Evolutionary conservation across 2,329 filamentous ascomycete genomes (phyloP).

Genomic region (Stachybotrys chlorohalonatus): DNA sequence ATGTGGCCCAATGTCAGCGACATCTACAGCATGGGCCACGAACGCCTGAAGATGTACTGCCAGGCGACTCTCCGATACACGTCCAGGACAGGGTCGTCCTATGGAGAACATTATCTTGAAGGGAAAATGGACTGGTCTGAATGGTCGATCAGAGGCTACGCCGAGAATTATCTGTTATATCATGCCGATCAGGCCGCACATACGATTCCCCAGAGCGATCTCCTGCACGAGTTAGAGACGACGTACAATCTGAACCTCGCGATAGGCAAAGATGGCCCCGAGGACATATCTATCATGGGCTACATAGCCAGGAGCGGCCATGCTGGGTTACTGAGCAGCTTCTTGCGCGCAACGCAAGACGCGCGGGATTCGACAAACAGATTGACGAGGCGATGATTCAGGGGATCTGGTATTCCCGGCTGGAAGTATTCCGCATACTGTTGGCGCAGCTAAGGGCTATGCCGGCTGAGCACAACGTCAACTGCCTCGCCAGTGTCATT

Average conservation of each 20-base stretch:
- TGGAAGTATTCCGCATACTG: neutral
- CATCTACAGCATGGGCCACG: slow-evolving; percentile 26
- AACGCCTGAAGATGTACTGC: slow-evolving; percentile 35
- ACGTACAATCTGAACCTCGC: neutral
- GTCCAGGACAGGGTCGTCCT: neutral
- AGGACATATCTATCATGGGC: neutral
- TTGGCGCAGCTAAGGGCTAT: neutral
- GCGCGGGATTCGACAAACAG: neutral
- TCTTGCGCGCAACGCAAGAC: neutral
- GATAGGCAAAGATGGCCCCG: too few species aligned
- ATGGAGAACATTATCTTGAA: too few species aligned
- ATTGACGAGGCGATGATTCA: neutral
- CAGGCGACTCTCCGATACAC: slow-evolving; percentile 22
- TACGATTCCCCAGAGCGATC: neutral
- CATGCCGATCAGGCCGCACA: neutral
- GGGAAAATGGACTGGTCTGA: too few species aligned
- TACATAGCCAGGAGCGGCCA: neutral
- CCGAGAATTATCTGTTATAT: neutral
- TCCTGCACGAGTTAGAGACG: neutral
- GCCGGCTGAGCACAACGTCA: too few species aligned
- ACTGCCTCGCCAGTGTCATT: too few species aligned
- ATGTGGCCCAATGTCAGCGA: slow-evolving; percentile 22
- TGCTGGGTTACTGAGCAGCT: neutral
- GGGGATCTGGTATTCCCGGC: neutral
- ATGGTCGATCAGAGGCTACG: too few species aligned